Base-by-base conservation (phyloP, 495 filamentous ascomycete genomes). In the Penicillium arizonense region DNA sequence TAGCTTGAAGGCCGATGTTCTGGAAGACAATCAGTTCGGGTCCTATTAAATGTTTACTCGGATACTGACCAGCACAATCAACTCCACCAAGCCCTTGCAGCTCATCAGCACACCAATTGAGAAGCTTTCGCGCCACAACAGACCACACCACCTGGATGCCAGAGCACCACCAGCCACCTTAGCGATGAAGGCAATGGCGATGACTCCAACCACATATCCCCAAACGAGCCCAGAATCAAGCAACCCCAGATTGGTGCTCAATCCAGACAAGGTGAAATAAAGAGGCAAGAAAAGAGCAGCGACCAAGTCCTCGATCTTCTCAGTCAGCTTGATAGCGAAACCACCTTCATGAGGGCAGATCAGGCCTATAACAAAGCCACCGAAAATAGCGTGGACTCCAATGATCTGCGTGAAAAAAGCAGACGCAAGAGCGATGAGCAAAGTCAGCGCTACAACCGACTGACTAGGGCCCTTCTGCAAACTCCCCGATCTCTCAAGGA, bases 391-490 rank as follows among this genome's bases (percentile, higher is more conserved):
- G 71, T 96, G 91, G 9, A 93, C 80, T 16, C 94, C 94, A 63
- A 98, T 96, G 24, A 93, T 85, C 42, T 89, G 90, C 3, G 94
- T 98, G 65, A 98, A 97, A 77, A 93, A 98, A n/a, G 92, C 78
- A 1, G 91, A 96, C 1, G 80, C 76, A 13, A 98, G 79, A 0
- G 85, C 82, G 51, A 96, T 75, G 5, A 97, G 69, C 34, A 98
- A 66, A 0, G 91, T 97, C 37, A 97, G 64, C 10, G 86, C 85
- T 28, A 97, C 86, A 58, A 96, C 87, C 28, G 83, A 82, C 63
- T 97, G 94, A 32, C 88, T 89, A 5, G 94, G 94, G 5, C 94
- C 94, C 67, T 96, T 95, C 50, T 96, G 84, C 42, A 98, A 68
- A 61, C 86, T 90, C 8, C 89, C 88, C 8, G 85, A 88, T 11